A percentile compares a stretch with the other conserved stretches of the same genome.
Evolutionary conservation across 2,329 filamentous ascomycete genomes (phyloP).

Genomic region (Fonsecaea erecta): DNA sequence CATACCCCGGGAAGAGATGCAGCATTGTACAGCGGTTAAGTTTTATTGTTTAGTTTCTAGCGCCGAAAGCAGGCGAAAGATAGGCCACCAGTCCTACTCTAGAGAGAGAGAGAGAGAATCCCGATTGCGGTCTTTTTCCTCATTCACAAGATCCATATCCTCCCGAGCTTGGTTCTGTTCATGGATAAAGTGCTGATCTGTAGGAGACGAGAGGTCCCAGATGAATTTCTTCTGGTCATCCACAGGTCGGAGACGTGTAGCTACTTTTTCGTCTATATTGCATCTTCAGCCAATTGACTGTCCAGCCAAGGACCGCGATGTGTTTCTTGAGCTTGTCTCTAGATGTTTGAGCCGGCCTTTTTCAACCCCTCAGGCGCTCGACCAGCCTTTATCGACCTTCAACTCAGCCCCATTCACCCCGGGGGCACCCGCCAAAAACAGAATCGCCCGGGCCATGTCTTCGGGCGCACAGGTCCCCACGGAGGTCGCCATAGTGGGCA

Average conservation of each 20-base stretch:
- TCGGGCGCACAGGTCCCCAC: constrained; percentile 10
- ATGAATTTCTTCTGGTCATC: background rate
- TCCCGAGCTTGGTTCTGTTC: background rate
- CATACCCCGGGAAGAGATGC: background rate
- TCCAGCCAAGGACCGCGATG: no score
- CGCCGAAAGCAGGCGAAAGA: background rate
- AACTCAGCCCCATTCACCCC: constrained; percentile 13
- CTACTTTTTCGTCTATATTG: no score
- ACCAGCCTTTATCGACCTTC: constrained; percentile 11
- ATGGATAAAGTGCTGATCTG: background rate
- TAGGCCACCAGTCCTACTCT: background rate
- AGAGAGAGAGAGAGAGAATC: background rate
- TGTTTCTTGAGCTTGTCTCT: background rate
- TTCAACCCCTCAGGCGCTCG: background rate
- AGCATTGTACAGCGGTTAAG: background rate
- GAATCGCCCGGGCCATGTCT: constrained; percentile 12
- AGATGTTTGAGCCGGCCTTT: background rate
- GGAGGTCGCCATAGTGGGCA: constrained; percentile 13
- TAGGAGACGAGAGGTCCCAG: background rate
- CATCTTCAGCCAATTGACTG: no score
- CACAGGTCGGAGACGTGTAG: no score
- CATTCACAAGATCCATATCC: background rate
- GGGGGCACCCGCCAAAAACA: background rate
- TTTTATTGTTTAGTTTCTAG: background rate
- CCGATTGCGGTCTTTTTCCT: background rate